Conservation (phyloP, 768 basidiomycete genomes). For the Chalciporus sphaerocephalus region DNA sequence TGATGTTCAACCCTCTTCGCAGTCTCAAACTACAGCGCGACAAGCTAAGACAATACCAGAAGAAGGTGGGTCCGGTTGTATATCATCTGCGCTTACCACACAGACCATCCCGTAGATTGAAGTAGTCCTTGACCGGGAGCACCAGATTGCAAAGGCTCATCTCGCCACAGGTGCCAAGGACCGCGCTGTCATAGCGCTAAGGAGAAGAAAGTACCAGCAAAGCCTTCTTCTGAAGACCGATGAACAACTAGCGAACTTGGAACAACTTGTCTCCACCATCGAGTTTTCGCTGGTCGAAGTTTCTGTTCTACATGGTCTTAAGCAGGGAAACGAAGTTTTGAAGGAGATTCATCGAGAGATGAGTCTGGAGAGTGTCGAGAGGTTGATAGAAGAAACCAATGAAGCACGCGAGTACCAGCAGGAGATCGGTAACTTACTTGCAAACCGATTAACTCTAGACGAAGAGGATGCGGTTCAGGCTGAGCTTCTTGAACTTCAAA, state of each 20-base stretch:
- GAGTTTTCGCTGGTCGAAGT: constrained; percentile 95
- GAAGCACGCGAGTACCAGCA: constrained; percentile 93
- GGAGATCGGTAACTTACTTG: constrained; percentile 90
- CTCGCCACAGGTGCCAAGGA: constrained; percentile 80
- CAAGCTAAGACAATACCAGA: constrained; percentile 94
- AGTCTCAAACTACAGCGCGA: constrained; percentile 96
- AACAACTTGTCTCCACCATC: constrained; percentile 90
- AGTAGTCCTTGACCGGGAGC: constrained; percentile 78
- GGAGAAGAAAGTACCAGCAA: constrained; percentile 93
- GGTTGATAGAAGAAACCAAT: constrained; percentile 84
- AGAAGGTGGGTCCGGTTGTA: constrained; percentile 52
- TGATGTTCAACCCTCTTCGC: constrained; percentile 21
- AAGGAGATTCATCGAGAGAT: constrained; percentile 94
- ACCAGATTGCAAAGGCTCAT: constrained; percentile 82
- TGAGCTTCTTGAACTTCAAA: constrained; percentile 71
- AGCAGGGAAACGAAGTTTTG: constrained; percentile 90
- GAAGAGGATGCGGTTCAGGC: constrained; percentile 92
- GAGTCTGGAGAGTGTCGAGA: constrained; percentile 90
- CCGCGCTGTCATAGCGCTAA: constrained; percentile 79
- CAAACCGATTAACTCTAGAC: constrained; percentile 75
- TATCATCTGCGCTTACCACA: not conserved
- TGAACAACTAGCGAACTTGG: constrained; percentile 79
- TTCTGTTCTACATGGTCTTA: constrained; percentile 86
- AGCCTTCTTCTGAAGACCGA: constrained; percentile 84
- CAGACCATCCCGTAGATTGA: constrained; percentile 59